These are phyloP conservation scores for Daedaleopsis sinensis DNA, from an alignment of 768 basidiomycete genomes.

Conservation along the genomic window DNA sequence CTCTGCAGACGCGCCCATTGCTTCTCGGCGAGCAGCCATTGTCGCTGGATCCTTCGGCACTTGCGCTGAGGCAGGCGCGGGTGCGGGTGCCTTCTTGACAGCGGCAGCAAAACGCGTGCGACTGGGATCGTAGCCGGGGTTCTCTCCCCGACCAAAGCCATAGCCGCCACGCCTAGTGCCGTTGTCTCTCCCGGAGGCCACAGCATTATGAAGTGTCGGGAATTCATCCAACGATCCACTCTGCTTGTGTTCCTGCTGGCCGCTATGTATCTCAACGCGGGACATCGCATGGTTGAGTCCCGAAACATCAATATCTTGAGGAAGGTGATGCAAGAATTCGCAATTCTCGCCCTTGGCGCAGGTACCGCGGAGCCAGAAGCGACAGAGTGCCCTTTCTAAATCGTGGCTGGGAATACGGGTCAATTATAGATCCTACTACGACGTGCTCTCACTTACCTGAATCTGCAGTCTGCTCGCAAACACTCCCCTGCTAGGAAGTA, in stretches of 20 bases:
- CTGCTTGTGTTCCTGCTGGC: constrained; percentile 38
- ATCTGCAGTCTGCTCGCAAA: constrained; percentile 93
- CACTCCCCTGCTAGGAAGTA: constrained; percentile 98
- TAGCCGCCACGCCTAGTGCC: constrained; percentile 43
- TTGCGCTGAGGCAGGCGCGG: constrained; percentile 24
- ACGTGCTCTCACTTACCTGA: constrained; percentile 65
- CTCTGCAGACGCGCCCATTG: constrained; percentile 62
- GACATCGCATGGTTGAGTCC: constrained; percentile 69
- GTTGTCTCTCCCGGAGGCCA: constrained; percentile 37
- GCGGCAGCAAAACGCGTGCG: constrained; percentile 90
- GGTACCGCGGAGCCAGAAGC: constrained; percentile 97
- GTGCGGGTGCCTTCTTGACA: constrained; percentile 67
- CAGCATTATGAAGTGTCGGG: constrained; percentile 53
- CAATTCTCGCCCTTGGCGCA: constrained; percentile 96
- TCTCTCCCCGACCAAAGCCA: constrained; percentile 38
- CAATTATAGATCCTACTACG: background rate
- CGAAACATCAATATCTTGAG: constrained; percentile 81
- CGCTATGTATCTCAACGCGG: constrained; percentile 61
- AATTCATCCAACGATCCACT: constrained; percentile 65
- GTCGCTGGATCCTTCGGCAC: constrained; percentile 37
- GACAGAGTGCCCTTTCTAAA: constrained; percentile 89
- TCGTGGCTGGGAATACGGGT: constrained; percentile 68
- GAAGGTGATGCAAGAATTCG: constrained; percentile 94
- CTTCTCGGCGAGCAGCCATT: constrained; percentile 55
- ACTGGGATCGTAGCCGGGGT: constrained; percentile 71